Base-by-base conservation (phyloP, 805 yeast species). In the Tetrapisispora nanseiensis region DNA sequence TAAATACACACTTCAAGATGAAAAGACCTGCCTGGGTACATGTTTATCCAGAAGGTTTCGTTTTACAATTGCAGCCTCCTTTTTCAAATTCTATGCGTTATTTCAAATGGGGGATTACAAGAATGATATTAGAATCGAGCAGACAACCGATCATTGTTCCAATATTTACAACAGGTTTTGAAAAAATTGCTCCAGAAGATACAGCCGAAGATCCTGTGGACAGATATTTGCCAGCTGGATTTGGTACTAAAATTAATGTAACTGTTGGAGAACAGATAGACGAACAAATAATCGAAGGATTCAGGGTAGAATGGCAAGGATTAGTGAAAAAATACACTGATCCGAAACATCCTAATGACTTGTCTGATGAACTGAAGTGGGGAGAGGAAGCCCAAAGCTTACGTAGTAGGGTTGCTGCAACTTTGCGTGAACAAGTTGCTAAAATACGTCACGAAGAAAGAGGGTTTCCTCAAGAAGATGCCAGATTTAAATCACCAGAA, bases 41-140 rank as follows among this genome's bases (percentile, higher is more conserved):
- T 59, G 77, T 87, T 4, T 90, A 86, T 62, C 98, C 98, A 0
- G 98, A 90, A 61, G 95, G 95, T 0, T 86, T 81, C 59, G 97
- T 90, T 4, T 74, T 90, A 41, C 98, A 92, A 60, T 60, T 85
- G 38, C 72, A 79, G 46, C 79, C 81, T 28, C 96, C 96, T 0
- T 78, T 76, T 57, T 70, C 74, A 39, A 83, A 86, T 50, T 86
- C 97, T 3, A 85, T 92, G 92, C 70, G 96, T 48, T 90, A 85
- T 62, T 90, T 92, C 70, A 82, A 85, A 57, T 90, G 97, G 97
- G 98, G 98, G 0, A 79, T 87, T 1, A 76, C 95, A 2, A 71
- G 98, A 50, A 58, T 89, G 51, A 71, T 92, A 5, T 63, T 92
- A 42, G 98, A 90, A 60, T 70, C 94, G 9, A 79, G 90, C 0